phyloP scores from a whole-genome alignment of 2,329 filamentous ascomycete genomes.

The Epichloe aotearoae region DNA sequence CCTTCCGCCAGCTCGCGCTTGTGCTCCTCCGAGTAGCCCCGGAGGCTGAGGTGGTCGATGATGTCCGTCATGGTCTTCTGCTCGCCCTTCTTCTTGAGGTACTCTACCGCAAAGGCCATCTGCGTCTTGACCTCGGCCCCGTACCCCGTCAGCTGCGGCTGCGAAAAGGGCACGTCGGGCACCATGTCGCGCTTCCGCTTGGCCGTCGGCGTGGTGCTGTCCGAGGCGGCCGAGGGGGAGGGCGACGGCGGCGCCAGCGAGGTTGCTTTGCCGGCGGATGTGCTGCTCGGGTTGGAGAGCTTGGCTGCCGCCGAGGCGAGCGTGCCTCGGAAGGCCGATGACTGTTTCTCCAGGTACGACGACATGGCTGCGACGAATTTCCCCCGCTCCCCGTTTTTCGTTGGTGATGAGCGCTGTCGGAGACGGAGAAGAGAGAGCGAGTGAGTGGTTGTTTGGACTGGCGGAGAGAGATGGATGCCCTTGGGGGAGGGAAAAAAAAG shows the following conservation, averaged over 20 bases:
- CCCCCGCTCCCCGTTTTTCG: too few species aligned
- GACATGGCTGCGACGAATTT: conserved; percentile 34
- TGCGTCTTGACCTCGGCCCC: conserved; percentile 76
- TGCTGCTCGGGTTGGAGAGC: conserved; percentile 39
- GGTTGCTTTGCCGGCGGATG: conserved; percentile 23
- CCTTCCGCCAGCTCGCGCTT: conserved; percentile 54
- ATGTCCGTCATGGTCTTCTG: conserved; percentile 63
- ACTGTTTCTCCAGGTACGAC: conserved; percentile 50
- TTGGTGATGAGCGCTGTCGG: too few species aligned
- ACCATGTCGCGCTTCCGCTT: conserved; percentile 45
- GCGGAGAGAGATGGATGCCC: neutral
- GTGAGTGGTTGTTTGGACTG: neutral
- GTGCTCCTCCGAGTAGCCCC: conserved; percentile 44
- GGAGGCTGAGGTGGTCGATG: conserved; percentile 65
- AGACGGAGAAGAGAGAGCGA: too few species aligned
- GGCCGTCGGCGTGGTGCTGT: conserved; percentile 49
- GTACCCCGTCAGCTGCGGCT: conserved; percentile 62
- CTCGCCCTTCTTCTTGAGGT: conserved; percentile 59
- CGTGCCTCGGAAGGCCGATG: conserved; percentile 47
- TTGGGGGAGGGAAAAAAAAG: neutral
- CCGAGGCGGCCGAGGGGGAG: conserved; percentile 41
- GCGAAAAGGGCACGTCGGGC: conserved; percentile 52
- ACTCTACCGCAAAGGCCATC: conserved; percentile 74
- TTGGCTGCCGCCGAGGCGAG: conserved; percentile 52
- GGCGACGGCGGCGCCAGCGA: conserved; percentile 46